phyloP scores from a whole-genome alignment of 441 rosid species.

The Manihot esculenta region DNA sequence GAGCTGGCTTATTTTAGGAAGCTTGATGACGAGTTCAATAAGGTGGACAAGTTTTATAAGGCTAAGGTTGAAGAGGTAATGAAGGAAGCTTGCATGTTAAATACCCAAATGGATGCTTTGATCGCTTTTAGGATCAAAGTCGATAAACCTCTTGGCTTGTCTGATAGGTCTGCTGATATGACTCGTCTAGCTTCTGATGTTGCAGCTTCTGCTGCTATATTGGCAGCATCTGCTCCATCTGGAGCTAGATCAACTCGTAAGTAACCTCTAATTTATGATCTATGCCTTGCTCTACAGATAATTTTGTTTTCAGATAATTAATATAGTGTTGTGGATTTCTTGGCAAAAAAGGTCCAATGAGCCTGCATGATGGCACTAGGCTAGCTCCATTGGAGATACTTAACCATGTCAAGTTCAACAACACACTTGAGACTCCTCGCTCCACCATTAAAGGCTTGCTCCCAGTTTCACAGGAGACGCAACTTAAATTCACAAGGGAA shows the following conservation, averaged over 20 bases:
- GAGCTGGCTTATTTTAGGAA: constrained; percentile 61
- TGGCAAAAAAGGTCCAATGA: constrained; percentile 35
- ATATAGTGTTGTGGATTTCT: too few species aligned
- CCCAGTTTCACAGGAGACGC: constrained; percentile 30
- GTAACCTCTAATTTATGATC: constrained; percentile 8
- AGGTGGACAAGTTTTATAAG: constrained; percentile 51
- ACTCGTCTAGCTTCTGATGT: constrained; percentile 51
- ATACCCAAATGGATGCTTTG: constrained; percentile 72
- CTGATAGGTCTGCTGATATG: constrained; percentile 46
- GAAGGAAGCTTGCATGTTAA: constrained; percentile 53
- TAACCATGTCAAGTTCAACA: constrained; percentile 46
- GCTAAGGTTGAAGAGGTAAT: constrained; percentile 61
- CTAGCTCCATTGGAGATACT: constrained; percentile 59
- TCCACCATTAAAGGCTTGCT: constrained; percentile 60
- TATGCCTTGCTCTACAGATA: too few species aligned
- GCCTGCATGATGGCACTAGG: constrained; percentile 31
- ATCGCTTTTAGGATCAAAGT: constrained; percentile 72
- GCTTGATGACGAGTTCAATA: constrained; percentile 71
- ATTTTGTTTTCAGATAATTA: too few species aligned
- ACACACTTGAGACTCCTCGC: constrained; percentile 53
- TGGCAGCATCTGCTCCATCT: constrained; percentile 51
- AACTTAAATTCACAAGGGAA: constrained; percentile 46
- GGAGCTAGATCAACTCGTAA: constrained; percentile 47
- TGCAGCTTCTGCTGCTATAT: constrained; percentile 47
- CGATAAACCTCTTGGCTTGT: constrained; percentile 55